Evolutionary conservation across 1,284 basidiomycete species (phyloP), one percentile per base, ranked within the genome.

Genomic region (Trichosporon ovoides): DNA sequence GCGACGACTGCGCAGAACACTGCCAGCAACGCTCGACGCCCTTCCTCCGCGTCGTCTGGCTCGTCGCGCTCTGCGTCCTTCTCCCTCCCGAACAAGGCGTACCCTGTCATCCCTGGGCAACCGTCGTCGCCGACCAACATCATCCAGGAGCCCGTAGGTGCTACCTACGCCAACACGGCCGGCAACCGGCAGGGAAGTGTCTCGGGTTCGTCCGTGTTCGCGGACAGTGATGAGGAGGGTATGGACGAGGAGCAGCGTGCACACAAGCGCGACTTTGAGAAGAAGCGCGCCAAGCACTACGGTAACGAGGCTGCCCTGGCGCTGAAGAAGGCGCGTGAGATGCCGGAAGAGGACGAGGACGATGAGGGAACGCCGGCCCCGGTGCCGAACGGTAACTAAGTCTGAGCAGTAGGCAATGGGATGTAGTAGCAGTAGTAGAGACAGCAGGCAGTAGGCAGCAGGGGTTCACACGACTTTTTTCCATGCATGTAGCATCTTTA

Each of bases 241-340:
- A 87, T 90, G 87, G 88, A 91, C 71, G 87, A 88, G 77, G 89
- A 91, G 90, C 87, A 88, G 59, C 85, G 84, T 56, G 87, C 83
- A 46, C 90, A 90, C 75, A 89, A 91, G 70, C 86, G 84, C 28
- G 90, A 83, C 46, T 94, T 94, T 72, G 81, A 91, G 57, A 83
- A 84, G 67, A 89, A 89, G 57, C 83, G 90, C 36, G 88, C 87
- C 56, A 81, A 86, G 58, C 91, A 94, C 75, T 94, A 94, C 70
- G 90, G 89, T 3, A 91, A 92, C 57, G 91, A 94, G 75, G 91
- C 89, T 1, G 88, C 91, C 70, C 64, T 72, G 19, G 91, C 89
- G 34, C 91, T 94, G 88, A 90, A 89, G 84, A 64, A 70, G 60
- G 72, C 73, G 13, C 71, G 67, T 57, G 72, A 72, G 61, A 62